A percentile compares a stretch with the other conserved stretches of the same genome.
Conservation (phyloP, 2,329 filamentous ascomycete species). For the Microdochium paspali region DNA sequence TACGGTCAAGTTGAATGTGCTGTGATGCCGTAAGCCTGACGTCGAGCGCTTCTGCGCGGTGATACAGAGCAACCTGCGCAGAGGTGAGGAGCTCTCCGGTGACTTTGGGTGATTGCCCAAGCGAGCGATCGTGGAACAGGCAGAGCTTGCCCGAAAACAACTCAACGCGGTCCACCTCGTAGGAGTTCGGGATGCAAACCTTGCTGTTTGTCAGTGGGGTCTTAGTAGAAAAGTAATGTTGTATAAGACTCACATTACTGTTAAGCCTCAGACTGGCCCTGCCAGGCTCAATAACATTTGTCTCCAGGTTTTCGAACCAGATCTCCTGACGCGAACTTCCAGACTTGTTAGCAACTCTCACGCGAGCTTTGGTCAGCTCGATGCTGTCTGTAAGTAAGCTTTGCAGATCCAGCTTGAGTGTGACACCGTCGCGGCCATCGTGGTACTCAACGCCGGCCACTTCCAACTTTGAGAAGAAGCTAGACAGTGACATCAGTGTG, state of each 20-base stretch:
- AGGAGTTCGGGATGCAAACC: constrained; percentile 62
- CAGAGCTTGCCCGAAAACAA: constrained; percentile 54
- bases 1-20: constrained; percentile 69
- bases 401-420: constrained; percentile 55
- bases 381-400: constrained; percentile 67
- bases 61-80: constrained; percentile 63
- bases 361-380: constrained; percentile 51
- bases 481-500: constrained; percentile 56
- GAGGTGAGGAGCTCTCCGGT: constrained; percentile 43
- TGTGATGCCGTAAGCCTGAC: constrained; percentile 57
- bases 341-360: constrained; percentile 50
- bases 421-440: constrained; percentile 65
- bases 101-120: constrained; percentile 34
- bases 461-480: constrained; percentile 63
- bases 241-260: constrained; percentile 29
- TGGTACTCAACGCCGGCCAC: constrained; percentile 61
- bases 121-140: constrained; percentile 55
- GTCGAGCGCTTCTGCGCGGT: constrained; percentile 58
- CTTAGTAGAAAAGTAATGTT: constrained; percentile 25
- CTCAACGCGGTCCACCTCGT: constrained; percentile 63
- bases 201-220: no score
- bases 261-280: constrained; percentile 33
- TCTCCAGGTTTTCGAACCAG: constrained; percentile 43
- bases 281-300: constrained; percentile 43
- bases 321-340: constrained; percentile 56